These are phyloP conservation scores for Staphylotrichum longicolle DNA, from an alignment of 495 filamentous ascomycete species.

Conservation along the genomic window DNA sequence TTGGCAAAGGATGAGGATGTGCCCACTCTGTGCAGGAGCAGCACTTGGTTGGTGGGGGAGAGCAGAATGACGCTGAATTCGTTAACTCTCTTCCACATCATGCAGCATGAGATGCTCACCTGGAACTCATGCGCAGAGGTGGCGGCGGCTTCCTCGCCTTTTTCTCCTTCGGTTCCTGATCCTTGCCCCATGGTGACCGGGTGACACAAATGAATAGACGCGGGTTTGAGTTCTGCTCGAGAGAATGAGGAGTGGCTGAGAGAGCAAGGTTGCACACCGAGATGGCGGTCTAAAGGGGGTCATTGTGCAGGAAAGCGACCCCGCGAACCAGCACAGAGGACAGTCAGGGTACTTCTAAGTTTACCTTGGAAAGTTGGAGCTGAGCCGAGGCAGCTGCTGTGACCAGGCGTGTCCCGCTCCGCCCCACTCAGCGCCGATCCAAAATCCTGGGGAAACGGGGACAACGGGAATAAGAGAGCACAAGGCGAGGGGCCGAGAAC, in stretches of 20 bases:
- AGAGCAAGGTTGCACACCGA: too few species aligned
- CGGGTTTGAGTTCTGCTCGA: too few species aligned
- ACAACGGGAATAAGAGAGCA: background rate
- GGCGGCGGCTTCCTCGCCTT: constrained; percentile 14
- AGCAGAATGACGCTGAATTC: constrained; percentile 71
- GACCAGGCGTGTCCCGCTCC: background rate
- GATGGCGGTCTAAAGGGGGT: too few species aligned
- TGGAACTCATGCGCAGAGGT: constrained; percentile 22
- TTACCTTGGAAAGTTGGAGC: background rate
- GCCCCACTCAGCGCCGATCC: constrained; percentile 15
- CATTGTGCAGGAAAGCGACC: too few species aligned
- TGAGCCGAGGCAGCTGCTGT: constrained; percentile 15
- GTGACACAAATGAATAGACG: too few species aligned
- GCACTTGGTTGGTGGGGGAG: constrained; percentile 79
- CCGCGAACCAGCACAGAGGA: background rate
- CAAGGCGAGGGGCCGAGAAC: too few species aligned
- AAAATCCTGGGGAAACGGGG: constrained; percentile 16
- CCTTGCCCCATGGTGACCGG: background rate
- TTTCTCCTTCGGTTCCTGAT: background rate
- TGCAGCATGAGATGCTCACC: background rate
- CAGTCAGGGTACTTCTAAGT: background rate
- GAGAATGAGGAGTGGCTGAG: too few species aligned
- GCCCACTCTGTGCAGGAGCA: constrained; percentile 81
- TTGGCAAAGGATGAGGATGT: constrained; percentile 82
- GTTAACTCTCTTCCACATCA: background rate